Evolutionary conservation across 371 early-diverging fungal genomes (phyloP), one percentile per base, ranked within the genome.

Genomic region (Mortierella sp.): DNA sequence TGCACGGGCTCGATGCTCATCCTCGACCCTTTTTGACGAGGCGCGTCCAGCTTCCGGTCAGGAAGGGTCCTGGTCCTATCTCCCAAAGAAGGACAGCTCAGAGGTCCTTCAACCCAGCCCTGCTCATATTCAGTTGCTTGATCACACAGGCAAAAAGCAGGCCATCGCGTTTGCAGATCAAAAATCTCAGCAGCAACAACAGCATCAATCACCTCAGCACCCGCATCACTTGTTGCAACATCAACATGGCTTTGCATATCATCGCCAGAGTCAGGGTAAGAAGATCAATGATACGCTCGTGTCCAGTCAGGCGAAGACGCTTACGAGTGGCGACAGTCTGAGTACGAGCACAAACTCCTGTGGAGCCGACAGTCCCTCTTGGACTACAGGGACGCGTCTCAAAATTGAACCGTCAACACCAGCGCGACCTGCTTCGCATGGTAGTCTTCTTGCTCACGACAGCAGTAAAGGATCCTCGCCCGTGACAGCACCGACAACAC

Each of bases 21-120:
- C 76, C 12, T 75, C 76, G 14, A 75, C 76, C 6, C 57, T 75
- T n/a, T 75, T 64, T 57, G 76, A 75, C 12, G 76, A 75, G 7
- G 37, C 69, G 0, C 64, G 61, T 2, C 73, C 67, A 21, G 24
- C 58, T 0, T 66, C 73, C 1, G 31, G 43, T 6, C 55, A 53
- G 42, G 24, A 57, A 34, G 24, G 52, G 23, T 61, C 51, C 8
- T 68, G 61, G 56, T 34, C 56, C 9, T 52, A 61, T 30, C 62
- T 53, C 34, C 17, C 34, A 26, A 68, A 68, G 31, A 23, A 51
- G 12, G 51, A 55, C 31, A 42, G 42, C 44, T 30, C 34, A 11
- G 48, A 60, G 23, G 60, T 44, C 44, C 60, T 24, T 24, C 23
- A 42, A 23, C 27, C 58, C 9, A 46, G 47, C n/a, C 53, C 53